Percentiles rank a stretch among this genome's conserved stretches.
These are phyloP conservation scores for Tephrocybe rancida DNA, from an alignment of 768 basidiomycete genomes.

Conservation along the genomic window DNA sequence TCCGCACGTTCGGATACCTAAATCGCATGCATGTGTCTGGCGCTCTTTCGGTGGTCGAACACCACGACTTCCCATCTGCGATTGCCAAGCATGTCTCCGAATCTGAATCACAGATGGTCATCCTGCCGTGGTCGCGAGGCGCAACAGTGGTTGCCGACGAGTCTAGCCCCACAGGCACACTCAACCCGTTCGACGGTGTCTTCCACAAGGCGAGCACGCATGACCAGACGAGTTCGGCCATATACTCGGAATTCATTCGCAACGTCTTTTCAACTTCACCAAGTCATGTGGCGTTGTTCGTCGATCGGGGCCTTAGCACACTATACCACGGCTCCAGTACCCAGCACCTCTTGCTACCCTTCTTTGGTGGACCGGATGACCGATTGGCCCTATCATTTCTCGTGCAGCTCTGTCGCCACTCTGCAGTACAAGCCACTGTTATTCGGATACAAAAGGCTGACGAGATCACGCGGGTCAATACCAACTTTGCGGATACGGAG, in stretches of 20 bases:
- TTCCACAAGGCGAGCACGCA: constrained; percentile 58
- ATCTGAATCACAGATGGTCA: constrained; percentile 67
- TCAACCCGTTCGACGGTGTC: constrained; percentile 78
- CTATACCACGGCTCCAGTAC: constrained; percentile 25
- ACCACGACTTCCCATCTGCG: constrained; percentile 69
- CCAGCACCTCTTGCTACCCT: constrained; percentile 81
- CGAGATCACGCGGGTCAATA: constrained; percentile 29
- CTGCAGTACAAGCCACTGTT: constrained; percentile 70
- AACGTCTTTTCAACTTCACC: constrained; percentile 74
- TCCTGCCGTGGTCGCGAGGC: constrained; percentile 82
- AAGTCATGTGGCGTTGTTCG: constrained; percentile 81
- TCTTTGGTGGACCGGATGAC: constrained; percentile 95
- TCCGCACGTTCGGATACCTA: constrained; percentile 77
- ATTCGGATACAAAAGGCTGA: constrained; percentile 59
- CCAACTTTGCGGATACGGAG: constrained; percentile 23
- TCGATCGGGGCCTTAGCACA: constrained; percentile 65
- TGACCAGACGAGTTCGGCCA: constrained; percentile 53
- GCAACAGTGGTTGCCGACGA: constrained; percentile 26
- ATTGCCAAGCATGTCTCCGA: constrained; percentile 64
- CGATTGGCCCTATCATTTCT: constrained; percentile 81
- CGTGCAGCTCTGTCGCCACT: constrained; percentile 72
- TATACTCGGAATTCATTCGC: constrained; percentile 86
- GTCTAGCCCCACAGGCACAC: constrained; percentile 24
- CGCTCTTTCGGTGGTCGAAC: constrained; percentile 74
- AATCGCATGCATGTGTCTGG: constrained; percentile 68